Evolutionary conservation across 75 land plant species (phyloP), one percentile per base, ranked within the genome.

Genomic region (Pinus taeda): DNA sequence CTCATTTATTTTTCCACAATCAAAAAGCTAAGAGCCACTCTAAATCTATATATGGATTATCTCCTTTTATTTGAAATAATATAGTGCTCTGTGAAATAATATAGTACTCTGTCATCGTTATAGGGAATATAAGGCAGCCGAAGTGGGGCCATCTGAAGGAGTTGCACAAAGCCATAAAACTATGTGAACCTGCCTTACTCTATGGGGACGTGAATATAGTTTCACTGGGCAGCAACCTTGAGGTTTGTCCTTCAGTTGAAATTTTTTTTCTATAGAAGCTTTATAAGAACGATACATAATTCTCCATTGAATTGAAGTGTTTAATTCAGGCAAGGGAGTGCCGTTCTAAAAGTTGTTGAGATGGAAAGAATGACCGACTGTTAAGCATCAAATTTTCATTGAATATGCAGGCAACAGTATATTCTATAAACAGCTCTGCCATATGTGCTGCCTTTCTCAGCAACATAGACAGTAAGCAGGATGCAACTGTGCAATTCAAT

Each of bases 111-210:
- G 7, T 45, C 6, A 49, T 45, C 53, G 3, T 39, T 87, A 61
- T 82, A 93, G 98, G 98, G 26, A 80, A 88, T 57, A 36, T 86
- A 18, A 88, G 88, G 36, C 98, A 94, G 80, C 99, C 99, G 2
- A 96, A 96, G 64, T 94, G 90, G 89, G 96, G 98, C 1, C 98
- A 95, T 60, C 69, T 95, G 79, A 93, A 85, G 84, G 80, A 93
- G 20, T 86, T 95, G 29, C 98, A 95, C 72, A 26, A 70, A 4
- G 45, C 80, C 3, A 33, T 92, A 24, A 72, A 69, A 12, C 39
- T 83, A 17, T 78, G 77, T 61, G 86, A 83, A 59, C 58, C 85
- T 49, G 84, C 85, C 49, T 24, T 84, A 36, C 60, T 49, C 56
- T 70, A 74, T 33, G 83, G 78, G 20, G 75, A 81, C 22, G 20